Percentiles rank a stretch among this genome's conserved stretches.
phyloP scores from a whole-genome alignment of 1,284 basidiomycete species.

The Laetiporus sulphureus region DNA sequence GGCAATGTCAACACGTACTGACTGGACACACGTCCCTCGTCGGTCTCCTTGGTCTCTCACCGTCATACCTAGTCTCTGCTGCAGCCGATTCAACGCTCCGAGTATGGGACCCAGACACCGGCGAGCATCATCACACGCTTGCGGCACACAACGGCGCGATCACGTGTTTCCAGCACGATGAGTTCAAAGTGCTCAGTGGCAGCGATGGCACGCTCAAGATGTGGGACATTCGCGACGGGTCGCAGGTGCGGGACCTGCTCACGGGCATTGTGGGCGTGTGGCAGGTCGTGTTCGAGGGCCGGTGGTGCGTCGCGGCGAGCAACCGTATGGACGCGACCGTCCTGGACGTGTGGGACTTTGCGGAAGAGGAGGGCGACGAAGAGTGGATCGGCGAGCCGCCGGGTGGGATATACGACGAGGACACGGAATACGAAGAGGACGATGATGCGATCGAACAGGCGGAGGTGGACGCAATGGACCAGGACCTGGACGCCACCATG shows the following conservation, averaged over 20 bases:
- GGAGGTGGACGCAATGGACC: conserved; percentile 62
- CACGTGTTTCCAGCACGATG: conserved; percentile 96
- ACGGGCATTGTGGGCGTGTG: conserved; percentile 89
- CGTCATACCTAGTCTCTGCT: conserved; percentile 85
- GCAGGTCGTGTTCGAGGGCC: conserved; percentile 91
- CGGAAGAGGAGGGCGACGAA: conserved; percentile 53
- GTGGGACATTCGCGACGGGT: conserved; percentile 89
- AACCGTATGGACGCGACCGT: conserved; percentile 76
- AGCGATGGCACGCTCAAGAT: conserved; percentile 95
- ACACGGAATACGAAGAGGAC: conserved; percentile 43
- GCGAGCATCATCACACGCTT: conserved; percentile 73
- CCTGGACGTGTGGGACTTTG: conserved; percentile 85
- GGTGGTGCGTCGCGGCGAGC: conserved; percentile 90
- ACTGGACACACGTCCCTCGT: conserved; percentile 87
- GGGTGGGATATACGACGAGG: conserved; percentile 32
- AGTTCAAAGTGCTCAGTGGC: conserved; percentile 91
- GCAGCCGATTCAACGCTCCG: conserved; percentile 91
- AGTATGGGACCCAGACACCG: conserved; percentile 85
- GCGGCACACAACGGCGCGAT: conserved; percentile 90
- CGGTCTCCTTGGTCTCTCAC: conserved; percentile 81
- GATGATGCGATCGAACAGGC: conserved; percentile 43
- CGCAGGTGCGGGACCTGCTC: conserved; percentile 78
- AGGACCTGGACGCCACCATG: conserved; percentile 42
- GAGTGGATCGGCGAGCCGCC: conserved; percentile 30
- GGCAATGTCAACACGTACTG: conserved; percentile 73